Evolutionary conservation across 208 protist genomes (phyloP), one percentile per base, ranked within the genome.

Genomic region (Paratrypanosoma confusum): DNA sequence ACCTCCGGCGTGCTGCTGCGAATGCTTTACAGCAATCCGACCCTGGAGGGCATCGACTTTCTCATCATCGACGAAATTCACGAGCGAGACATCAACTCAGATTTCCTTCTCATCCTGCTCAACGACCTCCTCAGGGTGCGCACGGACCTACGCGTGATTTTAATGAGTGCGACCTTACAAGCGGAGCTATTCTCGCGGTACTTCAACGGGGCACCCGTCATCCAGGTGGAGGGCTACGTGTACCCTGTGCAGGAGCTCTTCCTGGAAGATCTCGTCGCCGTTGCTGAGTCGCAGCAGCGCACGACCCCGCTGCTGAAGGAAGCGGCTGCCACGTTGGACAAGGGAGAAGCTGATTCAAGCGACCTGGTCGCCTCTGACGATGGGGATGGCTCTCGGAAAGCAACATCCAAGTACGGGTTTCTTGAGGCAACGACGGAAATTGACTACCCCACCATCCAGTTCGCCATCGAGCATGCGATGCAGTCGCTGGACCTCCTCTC

Each of bases 11-110:
- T 99, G 55, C 52, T 99, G n/a, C 75, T 99, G 21, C 88, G 97
- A 35, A 65, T 98, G 55, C 72, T 96, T 39, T 71, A 97, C 23
- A 39, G 58, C 8, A 79, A 96, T 36, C 61, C 87, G 7, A 24
- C 57, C 10, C 56, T 99, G 25, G 40, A 45, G 11, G 84, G 95
- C 39, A 97, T 99, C 66, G 84, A 75, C 29, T 74, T 97, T 38
- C 68, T 99, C 48, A 97, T 99, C 49, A 86, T 99, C 21, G 98
- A 99, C 78, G 98, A 99, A 71, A 98, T 99, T 3, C 98, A 99
- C 67, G 98, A 99, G 67, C 71, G 98, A 13, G 98, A 98, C 34
- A 90, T 99, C 28, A 71, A 96, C 64, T 99, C 97, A 0, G 98
- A 99, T 65, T 97, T 99, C 37, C 62, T 99, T 0, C 94, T 99